Evolutionary conservation across 2,329 filamentous ascomycete genomes (phyloP).

Genomic region (Didymella glomerata): DNA sequence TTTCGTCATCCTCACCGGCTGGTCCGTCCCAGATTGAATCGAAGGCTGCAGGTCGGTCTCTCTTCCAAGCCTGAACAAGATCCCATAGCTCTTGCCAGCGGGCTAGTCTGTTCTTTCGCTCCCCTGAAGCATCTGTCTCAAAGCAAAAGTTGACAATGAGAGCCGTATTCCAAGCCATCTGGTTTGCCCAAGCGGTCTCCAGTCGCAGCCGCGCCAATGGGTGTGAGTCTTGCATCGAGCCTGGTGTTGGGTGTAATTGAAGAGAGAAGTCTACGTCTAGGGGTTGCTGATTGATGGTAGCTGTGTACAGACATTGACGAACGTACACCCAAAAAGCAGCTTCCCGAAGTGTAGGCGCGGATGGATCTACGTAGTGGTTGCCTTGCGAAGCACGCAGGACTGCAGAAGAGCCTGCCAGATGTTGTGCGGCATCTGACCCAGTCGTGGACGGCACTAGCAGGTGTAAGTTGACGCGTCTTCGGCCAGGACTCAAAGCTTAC

Average conservation of each 20-base stretch:
- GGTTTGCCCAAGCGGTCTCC: slow-evolving; percentile 46
- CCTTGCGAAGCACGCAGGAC: slow-evolving; percentile 43
- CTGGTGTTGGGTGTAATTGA: slow-evolving; percentile 34
- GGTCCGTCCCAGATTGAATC: slow-evolving; percentile 41
- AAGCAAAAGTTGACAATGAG: slow-evolving; percentile 44
- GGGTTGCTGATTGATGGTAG: slow-evolving; percentile 44
- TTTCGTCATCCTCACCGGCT: slow-evolving; percentile 17
- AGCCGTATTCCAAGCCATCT: slow-evolving; percentile 46
- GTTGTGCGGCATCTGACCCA: slow-evolving; percentile 42
- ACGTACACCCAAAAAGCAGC: slow-evolving; percentile 48
- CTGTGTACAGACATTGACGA: slow-evolving; percentile 45
- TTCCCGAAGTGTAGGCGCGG: slow-evolving; percentile 44
- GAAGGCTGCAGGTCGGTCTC: slow-evolving; percentile 37
- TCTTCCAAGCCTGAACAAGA: slow-evolving; percentile 34
- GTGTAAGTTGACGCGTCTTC: slow-evolving; percentile 12
- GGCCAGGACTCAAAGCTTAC: slow-evolving; percentile 16
- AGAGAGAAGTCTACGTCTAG: slow-evolving; percentile 43
- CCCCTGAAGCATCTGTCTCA: slow-evolving; percentile 24
- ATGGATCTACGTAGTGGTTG: slow-evolving; percentile 41
- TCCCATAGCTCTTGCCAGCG: slow-evolving; percentile 39
- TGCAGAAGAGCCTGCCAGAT: slow-evolving; percentile 43
- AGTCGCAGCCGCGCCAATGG: slow-evolving; percentile 37
- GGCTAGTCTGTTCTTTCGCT: slow-evolving; percentile 22
- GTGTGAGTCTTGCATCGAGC: slow-evolving; percentile 35
- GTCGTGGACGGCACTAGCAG: slow-evolving; percentile 34